Conservation (phyloP, 768 basidiomycete species). For the Tylopilus sp. region DNA sequence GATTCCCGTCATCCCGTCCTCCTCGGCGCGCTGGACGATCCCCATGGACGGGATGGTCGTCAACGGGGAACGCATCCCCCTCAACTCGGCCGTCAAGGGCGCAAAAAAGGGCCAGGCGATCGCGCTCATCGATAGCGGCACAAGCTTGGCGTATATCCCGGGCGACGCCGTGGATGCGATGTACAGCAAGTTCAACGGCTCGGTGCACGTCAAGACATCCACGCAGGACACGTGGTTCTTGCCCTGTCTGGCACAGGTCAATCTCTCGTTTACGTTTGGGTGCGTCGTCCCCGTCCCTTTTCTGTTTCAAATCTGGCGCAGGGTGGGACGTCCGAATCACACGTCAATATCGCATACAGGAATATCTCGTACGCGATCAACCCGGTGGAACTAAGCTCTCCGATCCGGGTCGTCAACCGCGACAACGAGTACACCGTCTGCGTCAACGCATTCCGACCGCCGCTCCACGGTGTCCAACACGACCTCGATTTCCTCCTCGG, state of each 20-base stretch:
- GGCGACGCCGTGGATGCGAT: constrained; percentile 34
- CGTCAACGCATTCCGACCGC: constrained; percentile 31
- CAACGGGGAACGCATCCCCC: constrained; percentile 23
- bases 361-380: constrained; percentile 37
- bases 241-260: constrained; percentile 28
- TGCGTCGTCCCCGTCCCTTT: not conserved
- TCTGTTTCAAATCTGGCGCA: no score
- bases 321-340: no score
- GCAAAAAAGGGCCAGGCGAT: constrained; percentile 32
- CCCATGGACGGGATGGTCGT: constrained; percentile 38
- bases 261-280: constrained; percentile 25
- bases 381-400: constrained; percentile 41
- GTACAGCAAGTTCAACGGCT: constrained; percentile 36
- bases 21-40: constrained; percentile 40
- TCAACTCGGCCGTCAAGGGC: constrained; percentile 31
- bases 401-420: constrained; percentile 22
- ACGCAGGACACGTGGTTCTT: constrained; percentile 37
- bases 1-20: constrained; percentile 33
- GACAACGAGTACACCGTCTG: constrained; percentile 39
- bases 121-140: constrained; percentile 43
- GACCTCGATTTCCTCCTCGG: constrained; percentile 42
- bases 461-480: constrained; percentile 20
- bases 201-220: constrained; percentile 31
- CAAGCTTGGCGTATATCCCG: constrained; percentile 37
- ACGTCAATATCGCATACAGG: constrained; percentile 13